Percentiles rank a stretch among this genome's conserved stretches.
Conservation (phyloP, 257 asterid species). For the Gentiana dahurica region DNA sequence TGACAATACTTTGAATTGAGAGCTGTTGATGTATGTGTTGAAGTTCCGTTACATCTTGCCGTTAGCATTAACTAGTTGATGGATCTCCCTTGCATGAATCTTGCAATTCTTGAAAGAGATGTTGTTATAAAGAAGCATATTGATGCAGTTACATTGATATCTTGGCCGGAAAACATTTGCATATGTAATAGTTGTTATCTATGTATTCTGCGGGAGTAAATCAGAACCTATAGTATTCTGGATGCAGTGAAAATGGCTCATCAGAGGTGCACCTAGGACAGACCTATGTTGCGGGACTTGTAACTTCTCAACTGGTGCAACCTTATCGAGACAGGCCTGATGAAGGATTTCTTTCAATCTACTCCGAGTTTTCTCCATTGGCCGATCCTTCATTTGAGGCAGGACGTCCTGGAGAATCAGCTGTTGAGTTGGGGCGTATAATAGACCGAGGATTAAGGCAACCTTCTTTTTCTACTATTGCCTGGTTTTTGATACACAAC, state of each 20-base stretch:
- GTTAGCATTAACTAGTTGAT: no score
- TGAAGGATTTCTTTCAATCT: slow-evolving; percentile 79
- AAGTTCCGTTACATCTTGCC: no score
- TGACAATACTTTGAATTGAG: no score
- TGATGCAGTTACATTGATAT: no score
- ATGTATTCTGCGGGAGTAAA: not conserved
- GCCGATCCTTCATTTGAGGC: slow-evolving; percentile 93
- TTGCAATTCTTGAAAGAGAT: no score
- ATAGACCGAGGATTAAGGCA: slow-evolving; percentile 94
- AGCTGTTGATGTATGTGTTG: no score
- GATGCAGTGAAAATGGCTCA: slow-evolving; percentile 86
- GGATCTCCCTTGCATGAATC: no score
- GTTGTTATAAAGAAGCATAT: no score
- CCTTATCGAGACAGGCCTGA: slow-evolving; percentile 89
- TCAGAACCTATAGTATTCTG: slow-evolving; percentile 9
- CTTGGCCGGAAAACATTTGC: no score
- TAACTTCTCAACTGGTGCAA: slow-evolving; percentile 75
- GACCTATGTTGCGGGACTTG: slow-evolving; percentile 84
- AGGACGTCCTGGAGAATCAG: slow-evolving; percentile 87
- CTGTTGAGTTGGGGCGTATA: slow-evolving; percentile 91
- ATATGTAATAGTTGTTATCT: no score
- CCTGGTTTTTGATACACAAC: not conserved
- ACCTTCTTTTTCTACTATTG: slow-evolving; percentile 2
- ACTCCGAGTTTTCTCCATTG: slow-evolving; percentile 95
- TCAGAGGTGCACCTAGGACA: slow-evolving; percentile 92